Evolutionary conservation across 768 basidiomycete species (phyloP), one percentile per base, ranked within the genome.

Genomic region (Cyathus striatus): DNA sequence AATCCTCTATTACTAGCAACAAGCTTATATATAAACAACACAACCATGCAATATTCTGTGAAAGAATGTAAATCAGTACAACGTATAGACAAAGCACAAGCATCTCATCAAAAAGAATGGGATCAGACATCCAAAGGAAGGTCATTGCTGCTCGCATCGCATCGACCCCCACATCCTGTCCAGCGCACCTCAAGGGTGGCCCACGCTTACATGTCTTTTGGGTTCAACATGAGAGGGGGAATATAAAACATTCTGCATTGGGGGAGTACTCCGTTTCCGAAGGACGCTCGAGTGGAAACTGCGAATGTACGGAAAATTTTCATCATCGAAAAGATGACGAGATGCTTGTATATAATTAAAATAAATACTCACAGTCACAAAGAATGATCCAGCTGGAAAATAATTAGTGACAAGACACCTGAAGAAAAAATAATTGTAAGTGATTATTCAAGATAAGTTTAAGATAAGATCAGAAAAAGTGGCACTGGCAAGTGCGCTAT

Each of bases 91-190:
- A n/a, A n/a, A n/a, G n/a, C n/a, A n/a, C n/a, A n/a, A n/a, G n/a
- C n/a, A n/a, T n/a, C n/a, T n/a, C n/a, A n/a, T n/a, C n/a, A n/a
- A n/a, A n/a, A n/a, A n/a, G n/a, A 37, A 37, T n/a, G 21, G 6
- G 38, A 70, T 69, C 85, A 86, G 85, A 86, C 85, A 88, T 87
- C 84, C 85, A 83, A 86, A 83, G 84, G 84, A 88, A 86, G 86
- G 79, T 80, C 71, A 63, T 76, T 70, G 54, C 53, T 63, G 60
- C 84, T 72, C 80, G 71, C 85, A 88, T 76, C 59, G 68, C 67
- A 70, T 70, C 83, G 60, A 84, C 84, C 83, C 75, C 78, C 77
- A 68, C 78, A 70, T 83, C 60, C 69, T 75, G 70, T 70, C 69
- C 80, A 87, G 83, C 85, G 82, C 79, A 80, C 80, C 70, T 52